A percentile compares a stretch with the other conserved stretches of the same genome.
phyloP scores from a whole-genome alignment of 2,329 filamentous ascomycete species.

The Cordyceps cateniannulata region DNA sequence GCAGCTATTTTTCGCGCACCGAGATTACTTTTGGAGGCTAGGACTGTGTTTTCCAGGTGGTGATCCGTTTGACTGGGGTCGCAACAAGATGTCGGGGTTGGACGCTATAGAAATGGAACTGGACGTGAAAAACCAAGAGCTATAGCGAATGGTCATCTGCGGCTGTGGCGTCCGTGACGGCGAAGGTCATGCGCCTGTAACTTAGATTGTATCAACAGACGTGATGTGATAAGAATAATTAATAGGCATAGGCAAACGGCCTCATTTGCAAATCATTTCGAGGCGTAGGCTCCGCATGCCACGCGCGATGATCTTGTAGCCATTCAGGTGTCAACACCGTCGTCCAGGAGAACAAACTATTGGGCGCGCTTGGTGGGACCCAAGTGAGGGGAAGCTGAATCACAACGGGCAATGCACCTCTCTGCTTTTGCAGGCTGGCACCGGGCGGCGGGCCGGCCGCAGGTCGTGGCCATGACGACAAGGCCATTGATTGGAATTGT shows the following conservation, averaged over 20 bases:
- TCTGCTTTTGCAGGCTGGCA: not conserved
- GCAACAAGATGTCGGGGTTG: constrained; percentile 29
- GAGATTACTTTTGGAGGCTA: constrained; percentile 94
- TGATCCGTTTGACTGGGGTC: constrained; percentile 61
- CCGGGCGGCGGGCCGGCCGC: not conserved
- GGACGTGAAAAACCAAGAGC: constrained; percentile 26
- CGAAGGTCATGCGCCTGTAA: not conserved
- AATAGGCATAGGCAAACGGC: not conserved
- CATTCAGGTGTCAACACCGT: constrained; percentile 10
- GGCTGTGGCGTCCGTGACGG: constrained; percentile 2
- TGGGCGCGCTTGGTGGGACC: constrained; percentile 8
- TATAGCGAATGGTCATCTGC: constrained; percentile 22
- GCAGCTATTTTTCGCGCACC: constrained; percentile 87
- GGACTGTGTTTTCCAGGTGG: constrained; percentile 83
- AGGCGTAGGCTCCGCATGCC: constrained; percentile 1
- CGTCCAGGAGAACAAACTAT: not conserved
- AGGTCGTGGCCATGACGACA: not conserved
- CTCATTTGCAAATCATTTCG: not conserved
- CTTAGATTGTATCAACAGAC: constrained; percentile 2
- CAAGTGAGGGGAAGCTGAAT: constrained; percentile 8
- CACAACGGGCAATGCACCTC: constrained; percentile 4
- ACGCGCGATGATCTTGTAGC: constrained; percentile 3
- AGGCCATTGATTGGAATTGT: not conserved
- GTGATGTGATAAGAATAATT: not conserved
- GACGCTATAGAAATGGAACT: constrained; percentile 24